Conservation (phyloP, 805 yeast genomes). For the Aciculoconidium aculeatum region DNA sequence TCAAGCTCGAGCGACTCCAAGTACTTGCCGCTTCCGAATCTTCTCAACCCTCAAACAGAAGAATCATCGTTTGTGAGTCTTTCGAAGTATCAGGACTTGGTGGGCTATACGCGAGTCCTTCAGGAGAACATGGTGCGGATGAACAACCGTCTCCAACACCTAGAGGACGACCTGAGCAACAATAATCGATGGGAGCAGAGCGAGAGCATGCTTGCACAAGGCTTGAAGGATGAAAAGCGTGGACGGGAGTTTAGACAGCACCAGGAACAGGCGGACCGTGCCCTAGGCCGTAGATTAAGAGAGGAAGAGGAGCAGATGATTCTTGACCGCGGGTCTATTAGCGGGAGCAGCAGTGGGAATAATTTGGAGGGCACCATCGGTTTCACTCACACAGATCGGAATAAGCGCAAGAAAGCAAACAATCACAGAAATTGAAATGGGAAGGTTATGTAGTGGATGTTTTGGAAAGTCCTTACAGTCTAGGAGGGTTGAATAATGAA, state of each 20-base stretch:
- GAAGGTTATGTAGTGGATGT: too few species aligned
- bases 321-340: too few species aligned
- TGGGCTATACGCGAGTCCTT: conserved; percentile 26
- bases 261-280: conserved; percentile 7
- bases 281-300: conserved; percentile 5
- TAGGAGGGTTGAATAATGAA: too few species aligned
- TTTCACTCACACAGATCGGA: too few species aligned
- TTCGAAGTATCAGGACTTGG: conserved; percentile 29
- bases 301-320: conserved; percentile 4
- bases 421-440: too few species aligned
- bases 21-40: conserved; percentile 8
- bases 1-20: too few species aligned
- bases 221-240: conserved; percentile 6
- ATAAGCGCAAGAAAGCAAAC: too few species aligned
- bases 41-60: conserved; percentile 3
- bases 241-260: conserved; percentile 8
- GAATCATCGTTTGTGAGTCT: conserved; percentile 15
- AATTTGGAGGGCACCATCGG: too few species aligned
- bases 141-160: conserved; percentile 19
- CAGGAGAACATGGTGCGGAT: conserved; percentile 23
- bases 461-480: too few species aligned
- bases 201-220: conserved; percentile 4
- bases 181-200: conserved; percentile 1
- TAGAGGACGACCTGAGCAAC: conserved; percentile 19
- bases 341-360: too few species aligned